Conservation (phyloP, 768 basidiomycete species). For the Dacryopinax primogenitus region DNA sequence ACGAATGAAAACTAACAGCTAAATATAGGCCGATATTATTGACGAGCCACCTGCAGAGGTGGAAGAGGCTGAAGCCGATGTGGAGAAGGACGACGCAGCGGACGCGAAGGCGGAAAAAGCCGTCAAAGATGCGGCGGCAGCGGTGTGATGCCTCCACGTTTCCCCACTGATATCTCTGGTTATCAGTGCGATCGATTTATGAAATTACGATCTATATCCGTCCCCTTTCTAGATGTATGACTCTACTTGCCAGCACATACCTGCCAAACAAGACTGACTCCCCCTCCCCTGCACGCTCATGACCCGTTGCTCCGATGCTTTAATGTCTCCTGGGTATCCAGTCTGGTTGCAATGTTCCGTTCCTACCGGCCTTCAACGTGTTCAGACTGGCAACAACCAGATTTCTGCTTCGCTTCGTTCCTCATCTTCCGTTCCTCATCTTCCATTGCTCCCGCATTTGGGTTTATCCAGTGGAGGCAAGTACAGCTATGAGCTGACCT, state of each 20-base stretch:
- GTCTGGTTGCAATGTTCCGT: too few species aligned
- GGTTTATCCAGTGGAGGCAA: background rate
- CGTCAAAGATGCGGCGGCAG: background rate
- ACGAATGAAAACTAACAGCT: background rate
- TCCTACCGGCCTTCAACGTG: too few species aligned
- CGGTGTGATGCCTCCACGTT: background rate
- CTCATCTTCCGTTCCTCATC: background rate
- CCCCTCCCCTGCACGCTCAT: too few species aligned
- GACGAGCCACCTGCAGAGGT: background rate
- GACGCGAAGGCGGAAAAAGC: background rate
- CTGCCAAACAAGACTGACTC: too few species aligned
- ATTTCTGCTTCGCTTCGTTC: too few species aligned
- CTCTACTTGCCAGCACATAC: too few species aligned
- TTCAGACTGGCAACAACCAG: too few species aligned
- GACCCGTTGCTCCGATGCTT: too few species aligned
- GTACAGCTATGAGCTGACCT: background rate
- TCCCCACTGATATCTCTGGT: background rate
- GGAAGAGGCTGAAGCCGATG: constrained; percentile 3
- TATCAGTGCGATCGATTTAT: too few species aligned
- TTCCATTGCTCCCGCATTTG: background rate
- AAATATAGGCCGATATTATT: background rate
- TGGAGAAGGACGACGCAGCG: background rate
- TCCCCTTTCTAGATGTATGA: too few species aligned
- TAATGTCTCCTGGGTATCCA: too few species aligned
- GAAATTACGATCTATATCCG: too few species aligned